Conservation (phyloP, 2,329 filamentous ascomycete species). For the Phaeosphaeriaceae sp. region DNA sequence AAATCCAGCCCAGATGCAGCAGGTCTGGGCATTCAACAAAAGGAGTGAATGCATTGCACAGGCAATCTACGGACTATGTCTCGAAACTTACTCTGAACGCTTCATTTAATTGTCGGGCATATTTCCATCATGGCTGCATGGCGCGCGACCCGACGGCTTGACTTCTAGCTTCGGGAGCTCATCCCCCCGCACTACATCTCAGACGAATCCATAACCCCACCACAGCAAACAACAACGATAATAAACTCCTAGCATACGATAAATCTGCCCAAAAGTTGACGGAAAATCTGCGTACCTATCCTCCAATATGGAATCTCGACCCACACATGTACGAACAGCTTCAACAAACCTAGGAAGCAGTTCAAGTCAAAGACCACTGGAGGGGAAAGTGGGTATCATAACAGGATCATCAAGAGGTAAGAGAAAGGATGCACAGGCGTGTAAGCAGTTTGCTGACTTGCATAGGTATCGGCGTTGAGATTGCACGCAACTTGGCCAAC, state of each 20-base stretch:
- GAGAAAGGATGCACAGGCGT: not conserved
- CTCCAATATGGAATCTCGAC: slow-evolving; percentile 47
- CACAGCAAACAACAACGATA: slow-evolving; percentile 9
- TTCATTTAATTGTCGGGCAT: no score
- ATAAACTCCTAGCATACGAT: not conserved
- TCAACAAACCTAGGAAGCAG: slow-evolving; percentile 49
- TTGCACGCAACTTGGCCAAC: slow-evolving; percentile 72
- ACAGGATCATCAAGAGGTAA: slow-evolving; percentile 80
- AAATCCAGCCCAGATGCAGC: no score
- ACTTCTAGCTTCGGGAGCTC: slow-evolving; percentile 15
- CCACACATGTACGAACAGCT: slow-evolving; percentile 40
- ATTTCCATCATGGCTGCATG: no score
- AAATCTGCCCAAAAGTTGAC: not conserved
- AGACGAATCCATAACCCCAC: slow-evolving; percentile 20
- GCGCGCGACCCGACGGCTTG: no score
- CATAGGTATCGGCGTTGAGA: slow-evolving; percentile 73
- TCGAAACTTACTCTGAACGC: no score
- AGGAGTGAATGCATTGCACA: no score
- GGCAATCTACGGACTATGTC: no score
- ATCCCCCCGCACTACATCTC: slow-evolving; percentile 21
- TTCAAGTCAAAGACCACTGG: slow-evolving; percentile 50
- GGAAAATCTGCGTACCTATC: slow-evolving; percentile 1
- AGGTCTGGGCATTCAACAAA: no score
- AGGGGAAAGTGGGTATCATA: slow-evolving; percentile 79
- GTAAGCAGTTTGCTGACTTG: slow-evolving; percentile 8